Conservation (phyloP, 306 rosid species). For the apple (Malus domestica) region ASM211411v1 NC_041804.1:2903501-2904000, state of each 20-base stretch:
- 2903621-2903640: neutral
- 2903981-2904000: too few species aligned
- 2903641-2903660: conserved; percentile 11
- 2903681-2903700: conserved; percentile 1
- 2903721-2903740: conserved; percentile 7
- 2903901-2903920: too few species aligned
- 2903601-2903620: too few species aligned
- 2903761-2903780: neutral
- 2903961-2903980: too few species aligned
- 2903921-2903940: too few species aligned
- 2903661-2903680: neutral
- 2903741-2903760: neutral
- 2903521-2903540: too few species aligned
- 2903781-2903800: fast-evolving
- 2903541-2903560: too few species aligned
- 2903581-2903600: too few species aligned
- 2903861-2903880: neutral
- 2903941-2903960: too few species aligned
- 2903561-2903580: too few species aligned
- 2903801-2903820: fast-evolving
- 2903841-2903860: fast-evolving
- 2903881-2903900: neutral
- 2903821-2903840: too few species aligned
- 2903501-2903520: too few species aligned
- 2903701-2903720: neutral